phyloP scores from a whole-genome alignment of 805 yeast genomes.

The Wickerhamiella cacticola region DNA sequence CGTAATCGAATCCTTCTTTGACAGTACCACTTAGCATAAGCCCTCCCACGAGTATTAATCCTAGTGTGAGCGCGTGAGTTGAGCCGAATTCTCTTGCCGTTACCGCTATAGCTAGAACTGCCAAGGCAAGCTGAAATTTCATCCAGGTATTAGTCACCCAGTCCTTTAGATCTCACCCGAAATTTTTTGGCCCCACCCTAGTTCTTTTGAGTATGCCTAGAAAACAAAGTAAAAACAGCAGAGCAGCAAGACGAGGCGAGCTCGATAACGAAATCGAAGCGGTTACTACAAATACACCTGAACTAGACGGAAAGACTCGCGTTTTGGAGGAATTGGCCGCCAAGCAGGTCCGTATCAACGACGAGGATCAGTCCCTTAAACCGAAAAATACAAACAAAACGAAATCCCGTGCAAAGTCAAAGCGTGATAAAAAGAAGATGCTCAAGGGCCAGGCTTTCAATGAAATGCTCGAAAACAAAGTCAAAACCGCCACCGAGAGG shows the following conservation, averaged over 20 bases:
- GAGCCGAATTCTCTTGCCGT: conserved; percentile 11
- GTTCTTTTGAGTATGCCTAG: conserved; percentile 3
- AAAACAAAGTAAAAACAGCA: conserved; percentile 17
- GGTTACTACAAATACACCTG: neutral
- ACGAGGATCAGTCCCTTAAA: conserved; percentile 4
- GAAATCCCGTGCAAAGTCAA: conserved; percentile 17
- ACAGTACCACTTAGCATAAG: conserved; percentile 27
- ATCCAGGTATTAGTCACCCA: conserved; percentile 6
- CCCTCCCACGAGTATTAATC: conserved; percentile 10
- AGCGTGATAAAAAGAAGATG: conserved; percentile 16
- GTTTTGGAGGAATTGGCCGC: conserved; percentile 18
- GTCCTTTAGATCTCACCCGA: neutral
- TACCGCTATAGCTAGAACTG: conserved; percentile 6
- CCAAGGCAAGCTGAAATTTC: conserved; percentile 13
- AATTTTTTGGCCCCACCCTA: neutral
- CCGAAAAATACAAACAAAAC: conserved; percentile 6
- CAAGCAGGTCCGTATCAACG: conserved; percentile 13
- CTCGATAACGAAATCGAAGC: conserved; percentile 11
- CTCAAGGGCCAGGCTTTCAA: conserved; percentile 20
- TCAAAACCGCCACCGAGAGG: conserved; percentile 22
- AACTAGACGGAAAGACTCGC: conserved; percentile 14
- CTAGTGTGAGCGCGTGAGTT: conserved; percentile 6
- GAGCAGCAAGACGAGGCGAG: conserved; percentile 21
- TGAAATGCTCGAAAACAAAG: conserved; percentile 25
- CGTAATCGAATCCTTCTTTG: conserved; percentile 28